Conservation (phyloP, 805 yeast genomes). For the Nakazawaea holstii region DNA sequence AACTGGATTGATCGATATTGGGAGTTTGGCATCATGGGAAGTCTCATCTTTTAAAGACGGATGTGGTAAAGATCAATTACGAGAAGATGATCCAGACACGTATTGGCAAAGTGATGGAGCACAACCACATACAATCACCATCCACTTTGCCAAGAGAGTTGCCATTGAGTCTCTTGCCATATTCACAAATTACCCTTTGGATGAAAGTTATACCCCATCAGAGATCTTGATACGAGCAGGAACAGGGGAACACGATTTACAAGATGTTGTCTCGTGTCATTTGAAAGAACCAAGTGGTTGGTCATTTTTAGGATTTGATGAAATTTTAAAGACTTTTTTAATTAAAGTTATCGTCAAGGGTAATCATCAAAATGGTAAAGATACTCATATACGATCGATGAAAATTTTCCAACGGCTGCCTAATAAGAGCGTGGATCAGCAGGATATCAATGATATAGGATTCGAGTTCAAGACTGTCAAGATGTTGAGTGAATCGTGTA, state of each 20-base stretch:
- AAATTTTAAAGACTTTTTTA: constrained; percentile 60
- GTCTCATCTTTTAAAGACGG: constrained; percentile 74
- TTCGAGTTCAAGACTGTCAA: constrained; percentile 28
- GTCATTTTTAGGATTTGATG: constrained; percentile 59
- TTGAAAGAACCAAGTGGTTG: constrained; percentile 73
- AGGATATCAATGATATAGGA: constrained; percentile 19
- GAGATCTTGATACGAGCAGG: constrained; percentile 64
- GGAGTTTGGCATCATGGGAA: constrained; percentile 79
- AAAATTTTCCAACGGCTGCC: constrained; percentile 45
- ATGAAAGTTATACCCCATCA: constrained; percentile 92
- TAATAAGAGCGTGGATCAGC: constrained; percentile 20
- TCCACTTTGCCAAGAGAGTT: constrained; percentile 76
- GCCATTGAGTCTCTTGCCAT: constrained; percentile 62
- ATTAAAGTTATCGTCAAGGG: constrained; percentile 57
- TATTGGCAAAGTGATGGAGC: constrained; percentile 96
- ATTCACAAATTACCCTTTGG: constrained; percentile 64
- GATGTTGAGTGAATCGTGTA: constrained; percentile 26
- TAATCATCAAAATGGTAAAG: constrained; percentile 95
- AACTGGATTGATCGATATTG: constrained; percentile 64
- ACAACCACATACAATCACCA: constrained; percentile 78
- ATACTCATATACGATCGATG: constrained; percentile 80
- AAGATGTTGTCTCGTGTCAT: constrained; percentile 56
- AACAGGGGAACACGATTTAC: constrained; percentile 70
- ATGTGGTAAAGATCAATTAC: constrained; percentile 61
- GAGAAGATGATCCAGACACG: constrained; percentile 65